A percentile compares a stretch with the other conserved stretches of the same genome.
phyloP scores from a whole-genome alignment of 345 rosid species.

The Corchorus capsularis region DNA sequence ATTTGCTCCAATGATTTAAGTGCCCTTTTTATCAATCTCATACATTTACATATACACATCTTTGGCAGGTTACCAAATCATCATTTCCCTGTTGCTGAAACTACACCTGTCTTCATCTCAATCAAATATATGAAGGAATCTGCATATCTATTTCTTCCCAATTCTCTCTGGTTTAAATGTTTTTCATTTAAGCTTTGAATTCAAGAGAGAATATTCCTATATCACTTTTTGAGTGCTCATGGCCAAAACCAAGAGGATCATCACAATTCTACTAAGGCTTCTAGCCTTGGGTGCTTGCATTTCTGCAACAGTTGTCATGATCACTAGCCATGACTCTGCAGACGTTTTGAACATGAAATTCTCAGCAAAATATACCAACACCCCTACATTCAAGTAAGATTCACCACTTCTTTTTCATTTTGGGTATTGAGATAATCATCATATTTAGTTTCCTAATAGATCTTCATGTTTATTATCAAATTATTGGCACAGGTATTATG shows the following conservation, averaged over 20 bases:
- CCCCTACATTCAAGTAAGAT: slow-evolving; percentile 53
- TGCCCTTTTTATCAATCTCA: not conserved
- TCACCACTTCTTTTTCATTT: no score
- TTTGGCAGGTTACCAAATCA: slow-evolving; percentile 22
- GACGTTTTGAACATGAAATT: slow-evolving; percentile 56
- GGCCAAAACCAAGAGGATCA: slow-evolving; percentile 23
- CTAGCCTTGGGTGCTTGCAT: slow-evolving; percentile 43
- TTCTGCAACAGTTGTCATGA: slow-evolving; percentile 46
- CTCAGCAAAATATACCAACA: slow-evolving; percentile 48
- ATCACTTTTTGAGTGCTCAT: not conserved
- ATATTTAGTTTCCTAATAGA: not conserved
- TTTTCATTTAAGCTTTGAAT: not conserved
- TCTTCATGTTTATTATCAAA: not conserved
- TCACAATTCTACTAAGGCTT: slow-evolving; percentile 40
- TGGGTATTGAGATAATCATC: not conserved
- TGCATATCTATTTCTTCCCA: not conserved
- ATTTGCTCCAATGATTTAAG: not conserved
- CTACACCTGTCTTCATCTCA: not conserved
- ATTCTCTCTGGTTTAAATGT: not conserved
- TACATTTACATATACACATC: not conserved
- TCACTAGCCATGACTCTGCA: slow-evolving; percentile 46
- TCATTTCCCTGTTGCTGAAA: not conserved
- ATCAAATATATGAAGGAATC: not conserved
- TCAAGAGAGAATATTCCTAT: not conserved
- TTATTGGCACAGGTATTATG: slow-evolving; percentile 43